Percentiles rank a stretch among this genome's conserved stretches.
phyloP scores from a whole-genome alignment of 441 rosid species.

The Metrosideros polymorpha region DNA sequence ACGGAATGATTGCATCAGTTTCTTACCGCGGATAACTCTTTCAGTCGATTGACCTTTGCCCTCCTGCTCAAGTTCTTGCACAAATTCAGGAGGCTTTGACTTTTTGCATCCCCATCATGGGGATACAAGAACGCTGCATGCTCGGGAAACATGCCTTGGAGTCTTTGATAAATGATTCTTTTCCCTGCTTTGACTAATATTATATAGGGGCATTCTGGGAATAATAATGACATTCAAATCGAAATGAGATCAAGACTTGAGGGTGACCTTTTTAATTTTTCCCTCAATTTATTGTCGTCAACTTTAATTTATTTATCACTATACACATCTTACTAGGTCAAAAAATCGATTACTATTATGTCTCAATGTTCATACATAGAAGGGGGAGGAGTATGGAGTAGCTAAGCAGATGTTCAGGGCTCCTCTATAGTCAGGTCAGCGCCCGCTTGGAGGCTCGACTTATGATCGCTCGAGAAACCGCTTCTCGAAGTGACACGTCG shows the following conservation, averaged over 20 bases:
- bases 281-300: neutral
- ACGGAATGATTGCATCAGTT: no score
- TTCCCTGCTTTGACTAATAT: neutral
- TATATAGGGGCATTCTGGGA: neutral
- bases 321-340: neutral
- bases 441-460: neutral
- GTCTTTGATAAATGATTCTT: neutral
- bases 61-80: neutral
- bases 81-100: neutral
- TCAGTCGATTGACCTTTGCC: neutral
- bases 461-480: neutral
- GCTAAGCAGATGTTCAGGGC: neutral
- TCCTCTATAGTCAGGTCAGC: neutral
- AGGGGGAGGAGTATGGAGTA: neutral
- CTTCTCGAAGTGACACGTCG: neutral
- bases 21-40: neutral
- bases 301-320: neutral
- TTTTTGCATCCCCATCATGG: neutral
- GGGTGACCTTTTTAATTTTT: neutral
- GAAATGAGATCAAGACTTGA: neutral
- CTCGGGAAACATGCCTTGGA: neutral
- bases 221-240: neutral
- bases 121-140: neutral
- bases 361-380: neutral
- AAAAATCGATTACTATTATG: neutral